Base-by-base conservation (phyloP, 2,329 filamentous ascomycete genomes). In the Monilinia laxa region DNA sequence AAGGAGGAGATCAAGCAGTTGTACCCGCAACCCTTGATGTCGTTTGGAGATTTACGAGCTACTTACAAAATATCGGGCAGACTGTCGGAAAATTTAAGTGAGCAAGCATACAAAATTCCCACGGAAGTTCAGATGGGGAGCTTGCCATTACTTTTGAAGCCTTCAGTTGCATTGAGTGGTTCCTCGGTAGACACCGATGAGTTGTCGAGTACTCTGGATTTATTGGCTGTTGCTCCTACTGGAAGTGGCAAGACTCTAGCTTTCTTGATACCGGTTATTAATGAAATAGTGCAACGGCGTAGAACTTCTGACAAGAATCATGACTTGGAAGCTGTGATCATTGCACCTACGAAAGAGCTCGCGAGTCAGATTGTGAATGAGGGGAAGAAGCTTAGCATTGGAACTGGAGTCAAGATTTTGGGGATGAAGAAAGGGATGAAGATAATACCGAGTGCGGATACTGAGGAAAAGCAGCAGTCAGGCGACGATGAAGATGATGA, bases 171-270 rank as follows among this genome's bases (percentile, higher is more conserved):
- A 0, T 78, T 87, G 40, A 68, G 75, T n/a, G 74, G 76, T 54
- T 72, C 77, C 25, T 75, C 75, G 16, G 76, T 76, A 4, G 78
- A 72, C 2, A 65, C 70, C 25, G 69, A 69, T 66, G 65, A 68
- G 54, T 77, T 78, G 25, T 60, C 45, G 11, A 53, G 58, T 10
- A 64, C 71, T 56, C 81, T 94, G 5, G 89, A 99, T 80, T 86
- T 99, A 51, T 79, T 99, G 70, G 91, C 92, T 0, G 88, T 98
- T 54, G 95, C 95, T 3, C 95, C 95, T 1, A 99, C 95, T 0
- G 95, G 95, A 31, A 98, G 94, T 77, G 95, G 95, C 55, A 99
- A 99, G 82, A 99, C 95, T 0, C 81, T 99, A 70, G 92, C 93
- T 23, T 99, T 97, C 74, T 79, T 98, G 73, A 90, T 99, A 53